Evolutionary conservation across 1,139 yeast species (phyloP), one percentile per base, ranked within the genome.

Genomic region (Scheffersomyces titani): DNA sequence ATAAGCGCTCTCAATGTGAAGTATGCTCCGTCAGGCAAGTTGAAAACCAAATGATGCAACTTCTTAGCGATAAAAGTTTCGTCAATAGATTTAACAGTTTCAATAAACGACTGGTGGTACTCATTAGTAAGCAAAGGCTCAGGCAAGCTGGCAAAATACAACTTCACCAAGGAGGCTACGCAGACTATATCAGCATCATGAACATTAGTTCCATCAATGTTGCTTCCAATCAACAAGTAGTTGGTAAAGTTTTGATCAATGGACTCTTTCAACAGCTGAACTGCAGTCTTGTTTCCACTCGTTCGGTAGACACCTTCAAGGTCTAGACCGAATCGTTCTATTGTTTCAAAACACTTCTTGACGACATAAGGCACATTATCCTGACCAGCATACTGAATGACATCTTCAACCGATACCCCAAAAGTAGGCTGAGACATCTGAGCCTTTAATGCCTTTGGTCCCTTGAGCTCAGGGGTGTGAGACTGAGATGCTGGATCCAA

Each of bases 281-380:
- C 88, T 51, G 90, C 89, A 7, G 86, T 73, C 49, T 84, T 85
- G 70, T 90, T 91, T 0, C 98, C 97, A 58, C 90, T 86, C 50
- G 92, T 87, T 54, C 98, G 80, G 70, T 94, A 94, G 44, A 94
- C 88, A 0, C 98, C 98, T 69, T 92, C 98, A 50, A 90, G 79
- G 54, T 90, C 88, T 50, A 90, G 72, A 1, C 99, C 99, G 70
- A 89, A 87, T 47, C 81, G 81, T 70, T 94, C 98, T 51, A 94
- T 86, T 7, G 93, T 89, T 61, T 89, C 89, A 55, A 93, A 89
- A 77, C 98, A 93, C 67, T 89, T 91, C 63, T 89, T 88, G 9
- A 93, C 98, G 52, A 93, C 83, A n/a, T 90, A 82, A 1, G 99
- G 98, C 2, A 93, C 97, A 71, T 91, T 88, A 63, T 91, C 96